phyloP scores from a whole-genome alignment of 192 early-diverging fungal genomes.

The Coemansia sp. region DNA sequence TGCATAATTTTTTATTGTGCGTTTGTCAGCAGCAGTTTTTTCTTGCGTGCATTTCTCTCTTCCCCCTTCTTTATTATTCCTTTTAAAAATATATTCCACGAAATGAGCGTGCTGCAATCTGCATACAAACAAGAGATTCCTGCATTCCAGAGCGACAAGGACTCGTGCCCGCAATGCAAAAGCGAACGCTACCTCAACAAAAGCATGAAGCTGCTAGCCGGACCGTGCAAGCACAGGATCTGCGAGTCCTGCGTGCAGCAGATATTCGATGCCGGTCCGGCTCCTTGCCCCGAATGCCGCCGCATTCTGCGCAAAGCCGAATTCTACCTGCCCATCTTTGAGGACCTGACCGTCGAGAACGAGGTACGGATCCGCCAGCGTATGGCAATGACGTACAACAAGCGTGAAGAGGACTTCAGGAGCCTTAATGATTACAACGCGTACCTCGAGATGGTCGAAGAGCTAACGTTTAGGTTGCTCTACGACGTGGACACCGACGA shows the following conservation, averaged over 20 bases:
- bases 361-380: slow-evolving; percentile 83
- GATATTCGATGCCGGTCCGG: slow-evolving; percentile 79
- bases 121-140: slow-evolving; percentile 40
- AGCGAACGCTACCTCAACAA: slow-evolving; percentile 83
- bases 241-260: slow-evolving; percentile 90
- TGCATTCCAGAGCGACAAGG: slow-evolving; percentile 32
- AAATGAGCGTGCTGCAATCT: slow-evolving; percentile 44
- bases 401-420: slow-evolving; percentile 86
- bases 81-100: background rate
- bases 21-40: background rate
- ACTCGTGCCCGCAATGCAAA: slow-evolving; percentile 76
- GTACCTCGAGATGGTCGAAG: slow-evolving; percentile 89
- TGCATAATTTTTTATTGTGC: background rate
- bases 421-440: slow-evolving; percentile 77
- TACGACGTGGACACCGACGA: slow-evolving; percentile 84
- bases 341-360: slow-evolving; percentile 92
- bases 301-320: slow-evolving; percentile 75
- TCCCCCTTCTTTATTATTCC: background rate
- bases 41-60: background rate
- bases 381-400: slow-evolving; percentile 78
- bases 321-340: slow-evolving; percentile 89
- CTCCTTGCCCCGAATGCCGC: slow-evolving; percentile 88
- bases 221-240: slow-evolving; percentile 96
- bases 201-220: slow-evolving; percentile 83
- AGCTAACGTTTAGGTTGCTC: slow-evolving; percentile 72